Conservation (phyloP, 306 rosid genomes). For the Astragalus membranaceus region DNA sequence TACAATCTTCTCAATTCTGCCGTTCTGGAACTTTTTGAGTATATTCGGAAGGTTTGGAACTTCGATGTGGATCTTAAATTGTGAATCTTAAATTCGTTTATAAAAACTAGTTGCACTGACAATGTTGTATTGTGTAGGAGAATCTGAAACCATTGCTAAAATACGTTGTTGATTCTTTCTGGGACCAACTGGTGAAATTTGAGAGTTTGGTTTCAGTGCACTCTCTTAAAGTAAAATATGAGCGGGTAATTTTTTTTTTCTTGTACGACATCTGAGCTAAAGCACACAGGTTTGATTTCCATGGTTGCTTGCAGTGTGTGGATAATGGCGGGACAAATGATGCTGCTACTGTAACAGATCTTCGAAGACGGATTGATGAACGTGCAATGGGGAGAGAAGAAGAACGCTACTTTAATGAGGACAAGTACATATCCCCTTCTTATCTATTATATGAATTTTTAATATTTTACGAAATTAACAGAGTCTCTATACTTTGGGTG, state of each 20-base stretch:
- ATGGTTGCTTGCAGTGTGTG: conserved; percentile 54
- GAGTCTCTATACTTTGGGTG: conserved; percentile 10
- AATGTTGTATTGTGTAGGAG: conserved; percentile 49
- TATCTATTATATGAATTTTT: not conserved
- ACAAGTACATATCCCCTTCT: conserved; percentile 46
- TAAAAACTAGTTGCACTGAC: conserved; percentile 2
- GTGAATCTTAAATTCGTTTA: conserved; percentile 13
- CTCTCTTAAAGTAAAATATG: conserved; percentile 75
- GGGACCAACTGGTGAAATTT: conserved; percentile 72
- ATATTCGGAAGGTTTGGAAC: conserved; percentile 61
- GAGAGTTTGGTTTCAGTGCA: conserved; percentile 60
- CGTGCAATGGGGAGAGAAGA: conserved; percentile 90
- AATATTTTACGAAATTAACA: not conserved
- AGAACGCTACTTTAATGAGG: conserved; percentile 88
- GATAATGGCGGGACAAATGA: conserved; percentile 63
- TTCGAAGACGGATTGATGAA: conserved; percentile 74
- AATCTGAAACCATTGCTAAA: conserved; percentile 58
- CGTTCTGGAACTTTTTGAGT: conserved; percentile 85
- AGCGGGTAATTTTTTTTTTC: conserved; percentile 55
- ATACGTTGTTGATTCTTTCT: conserved; percentile 72
- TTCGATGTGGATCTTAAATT: conserved; percentile 10
- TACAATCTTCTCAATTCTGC: conserved; percentile 93
- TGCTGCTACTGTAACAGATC: conserved; percentile 42
- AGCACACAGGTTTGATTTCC: conserved; percentile 8
- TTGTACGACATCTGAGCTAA: not conserved